Base-by-base conservation (phyloP, 768 basidiomycete genomes). In the Calvatia gigantea region DNA sequence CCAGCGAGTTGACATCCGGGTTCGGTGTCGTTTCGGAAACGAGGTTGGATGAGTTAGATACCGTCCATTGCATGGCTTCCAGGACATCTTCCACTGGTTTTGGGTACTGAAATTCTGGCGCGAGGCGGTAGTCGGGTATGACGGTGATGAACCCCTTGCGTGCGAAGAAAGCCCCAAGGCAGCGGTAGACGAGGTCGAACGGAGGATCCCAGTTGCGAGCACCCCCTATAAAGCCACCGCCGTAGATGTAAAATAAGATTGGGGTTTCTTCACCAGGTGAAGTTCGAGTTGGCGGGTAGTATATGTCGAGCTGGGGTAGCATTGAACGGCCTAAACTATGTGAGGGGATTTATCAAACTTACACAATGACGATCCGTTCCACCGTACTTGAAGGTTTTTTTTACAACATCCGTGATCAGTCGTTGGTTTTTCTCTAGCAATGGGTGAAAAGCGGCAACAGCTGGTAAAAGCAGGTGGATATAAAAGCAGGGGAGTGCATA, bases 241-340 rank as follows among this genome's bases (percentile, higher is more conserved):
- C 87, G 58, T 89, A 88, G 38, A 82, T 57, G 67, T 80, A 87
- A 66, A 88, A 79, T 23, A 88, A 68, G 19, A 87, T 70, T 0
- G 83, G 82, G 0, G 75, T 69, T 69, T 51, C 64, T 63, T 21
- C 62, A 62, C 17, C 56, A 51, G 5, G 64, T 61, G 9, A 63
- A 56, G 4, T 64, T 46, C 2, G 69, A 33, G 70, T 58, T 2
- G 64, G 51, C 0, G 83, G 86, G 61, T 84, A 87, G 64, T 87
- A 89, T 0, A 87, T 71, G 60, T 88, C 87, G 29, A 88, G 76
- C 85, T 89, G n/a, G n/a, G n/a, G n/a, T n/a, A n/a, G 58, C 23
- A 28, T 2, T 38, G 6, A 33, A 33, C 3, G 29, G 28, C n/a
- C 39, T 21, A 11, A 31, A 14, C 6, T 33, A 15, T 32, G 37